Evolutionary conservation across 148 eudicot species (phyloP), one percentile per base, ranked within the genome.

Genomic region (Polygonum aviculare): DNA sequence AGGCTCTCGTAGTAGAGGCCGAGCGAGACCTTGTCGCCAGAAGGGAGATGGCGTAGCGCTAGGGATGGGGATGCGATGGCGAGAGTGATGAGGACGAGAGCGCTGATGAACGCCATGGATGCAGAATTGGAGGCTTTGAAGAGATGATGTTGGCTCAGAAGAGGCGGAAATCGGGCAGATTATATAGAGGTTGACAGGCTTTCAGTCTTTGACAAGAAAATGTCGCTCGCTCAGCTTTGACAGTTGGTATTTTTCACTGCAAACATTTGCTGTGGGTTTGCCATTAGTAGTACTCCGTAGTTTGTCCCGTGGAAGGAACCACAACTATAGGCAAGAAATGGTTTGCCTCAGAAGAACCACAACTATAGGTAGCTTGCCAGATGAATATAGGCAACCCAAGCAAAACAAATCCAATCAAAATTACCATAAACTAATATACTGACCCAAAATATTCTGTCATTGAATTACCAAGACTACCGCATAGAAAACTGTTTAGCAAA

Each of bases 1-100:
- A 88, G 84, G 79, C 82, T 87, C 75, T 93, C 93, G 51, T 89
- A 87, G 80, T 86, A 87, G 52, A 89, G 75, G 6, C 67, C 87
- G 22, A 87, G 76, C 0, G 81, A 35, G 12, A 91, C 92, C 78
- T 82, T 85, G 22, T 81, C 74, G 40, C 62, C 77, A 45, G 72
- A 55, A 38, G 48, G 57, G 60, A 77, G 51, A 31, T 73, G 12
- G 75, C 54, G 75, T 4, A 45, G 10, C 6, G 33, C 18, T n/a
- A 45, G 44, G 85, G 44, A 74, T 14, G 74, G 44, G 22, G 19
- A 21, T 33, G 77, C 12, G 16, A 80, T 63, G 52, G 80, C 54
- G 74, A 21, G 31, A 26, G 31, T 26, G 31, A 26, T 26, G 31
- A 26, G 1, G 31, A 26, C 31, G 31, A 26, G 21, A n/a, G 35